Evolutionary conservation across 306 rosid species (phyloP).

Genomic region (Astragalus glycyphyllos): DNA sequence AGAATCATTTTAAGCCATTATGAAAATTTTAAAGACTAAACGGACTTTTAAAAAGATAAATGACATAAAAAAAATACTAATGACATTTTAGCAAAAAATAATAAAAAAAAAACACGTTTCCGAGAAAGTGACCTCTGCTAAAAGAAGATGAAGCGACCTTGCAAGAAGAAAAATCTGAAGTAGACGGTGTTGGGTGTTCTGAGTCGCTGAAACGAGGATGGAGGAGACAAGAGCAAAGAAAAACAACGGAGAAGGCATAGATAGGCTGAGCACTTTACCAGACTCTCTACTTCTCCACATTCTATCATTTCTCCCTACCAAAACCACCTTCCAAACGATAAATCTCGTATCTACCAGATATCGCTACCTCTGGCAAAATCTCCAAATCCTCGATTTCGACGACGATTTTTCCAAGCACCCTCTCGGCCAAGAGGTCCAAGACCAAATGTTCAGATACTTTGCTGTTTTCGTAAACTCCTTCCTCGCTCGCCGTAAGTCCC

Average conservation of each 20-base stretch:
- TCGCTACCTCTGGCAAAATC: constrained; percentile 24
- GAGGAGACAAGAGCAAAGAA: background rate
- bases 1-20: too few species aligned
- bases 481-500: background rate
- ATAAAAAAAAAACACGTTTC: too few species aligned
- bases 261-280: background rate
- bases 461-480: background rate
- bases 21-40: too few species aligned
- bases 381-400: background rate
- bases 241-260: background rate
- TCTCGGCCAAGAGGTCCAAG: too few species aligned
- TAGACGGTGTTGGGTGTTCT: too few species aligned
- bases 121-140: too few species aligned
- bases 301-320: background rate
- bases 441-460: background rate
- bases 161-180: too few species aligned
- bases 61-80: too few species aligned
- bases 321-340: background rate
- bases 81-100: too few species aligned
- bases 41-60: too few species aligned
- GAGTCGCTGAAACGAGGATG: background rate
- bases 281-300: background rate
- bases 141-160: too few species aligned
- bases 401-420: too few species aligned
- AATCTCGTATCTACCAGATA: constrained; percentile 11